A percentile compares a stretch with the other conserved stretches of the same genome.
Evolutionary conservation across 148 eudicot species (phyloP).

Genomic region (Camellia granthamiana): DNA sequence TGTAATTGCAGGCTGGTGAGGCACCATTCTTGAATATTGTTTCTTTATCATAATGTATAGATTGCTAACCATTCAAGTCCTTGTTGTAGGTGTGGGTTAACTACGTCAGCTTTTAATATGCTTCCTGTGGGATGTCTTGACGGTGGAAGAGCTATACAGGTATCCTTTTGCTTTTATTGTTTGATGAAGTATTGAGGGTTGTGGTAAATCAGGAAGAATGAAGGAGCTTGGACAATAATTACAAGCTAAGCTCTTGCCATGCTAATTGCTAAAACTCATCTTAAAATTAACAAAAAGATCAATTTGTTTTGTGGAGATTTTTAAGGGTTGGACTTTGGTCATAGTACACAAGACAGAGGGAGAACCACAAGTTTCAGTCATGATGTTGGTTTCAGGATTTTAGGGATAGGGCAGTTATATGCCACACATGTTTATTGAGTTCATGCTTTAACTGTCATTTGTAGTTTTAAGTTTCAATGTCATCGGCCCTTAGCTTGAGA

Average conservation of each 20-base stretch:
- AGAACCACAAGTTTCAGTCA: not conserved
- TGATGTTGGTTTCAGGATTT: not conserved
- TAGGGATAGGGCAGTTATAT: too few species aligned
- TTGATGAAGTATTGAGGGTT: slow-evolving; percentile 10
- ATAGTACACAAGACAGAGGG: not conserved
- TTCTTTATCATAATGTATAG: not conserved
- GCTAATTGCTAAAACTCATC: slow-evolving; percentile 1
- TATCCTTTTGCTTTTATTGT: slow-evolving; percentile 16
- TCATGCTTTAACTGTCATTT: not conserved
- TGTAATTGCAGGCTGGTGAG: slow-evolving; percentile 97
- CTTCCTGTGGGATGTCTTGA: slow-evolving; percentile 99
- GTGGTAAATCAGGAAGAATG: not conserved
- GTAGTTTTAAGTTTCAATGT: too few species aligned
- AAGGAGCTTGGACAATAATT: not conserved
- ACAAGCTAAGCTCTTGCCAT: not conserved
- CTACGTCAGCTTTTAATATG: slow-evolving; percentile 96
- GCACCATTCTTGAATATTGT: slow-evolving; percentile 20
- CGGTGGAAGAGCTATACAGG: slow-evolving; percentile 99
- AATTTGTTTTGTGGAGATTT: not conserved
- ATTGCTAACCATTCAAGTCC: slow-evolving; percentile 15
- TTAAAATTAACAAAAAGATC: not conserved
- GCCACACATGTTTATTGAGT: too few species aligned
- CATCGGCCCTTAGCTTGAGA: not conserved
- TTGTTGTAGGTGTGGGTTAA: slow-evolving; percentile 87
- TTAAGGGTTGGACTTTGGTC: not conserved